Percentiles rank a stretch among this genome's conserved stretches.
Evolutionary conservation across 768 basidiomycete species (phyloP).

Genomic region (Calocybe indica): DNA sequence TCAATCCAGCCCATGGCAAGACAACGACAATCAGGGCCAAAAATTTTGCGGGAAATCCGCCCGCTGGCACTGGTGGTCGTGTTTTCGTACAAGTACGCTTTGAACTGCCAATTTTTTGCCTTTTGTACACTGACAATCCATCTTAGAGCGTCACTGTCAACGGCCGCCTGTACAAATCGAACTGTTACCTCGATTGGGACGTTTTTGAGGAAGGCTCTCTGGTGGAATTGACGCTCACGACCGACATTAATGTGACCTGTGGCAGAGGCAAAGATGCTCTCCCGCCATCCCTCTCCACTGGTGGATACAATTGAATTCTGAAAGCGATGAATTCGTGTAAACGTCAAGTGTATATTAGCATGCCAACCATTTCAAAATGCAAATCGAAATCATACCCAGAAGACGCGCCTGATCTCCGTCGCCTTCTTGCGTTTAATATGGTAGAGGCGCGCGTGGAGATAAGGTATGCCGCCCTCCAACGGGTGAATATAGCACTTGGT

Average conservation of each 20-base stretch:
- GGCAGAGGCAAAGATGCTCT: conserved; percentile 39
- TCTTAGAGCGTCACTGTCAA: conserved; percentile 50
- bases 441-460: too few relatives aligned
- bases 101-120: too few relatives aligned
- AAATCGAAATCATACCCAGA: too few relatives aligned
- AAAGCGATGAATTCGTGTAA: too few relatives aligned
- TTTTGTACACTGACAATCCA: too few relatives aligned
- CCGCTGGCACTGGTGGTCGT: conserved; percentile 42
- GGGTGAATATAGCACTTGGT: too few relatives aligned
- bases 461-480: too few relatives aligned
- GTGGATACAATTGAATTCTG: conserved; percentile 38
- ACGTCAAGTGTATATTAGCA: too few relatives aligned
- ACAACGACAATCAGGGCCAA: conserved; percentile 49
- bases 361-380: too few relatives aligned
- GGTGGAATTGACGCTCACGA: conserved; percentile 50
- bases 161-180: conserved; percentile 53
- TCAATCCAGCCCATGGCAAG: conserved; percentile 49
- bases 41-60: conserved; percentile 48
- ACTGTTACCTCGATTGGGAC: conserved; percentile 63
- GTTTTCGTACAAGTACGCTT: conserved; percentile 45
- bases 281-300: conserved; percentile 62
- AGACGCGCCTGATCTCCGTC: too few relatives aligned
- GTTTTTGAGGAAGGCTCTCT: conserved; percentile 46
- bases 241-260: conserved; percentile 47
- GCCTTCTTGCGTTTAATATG: too few relatives aligned